Evolutionary conservation across 2,329 filamentous ascomycete species (phyloP), one percentile per base, ranked within the genome.

Genomic region (Fusarium abutilonis): DNA sequence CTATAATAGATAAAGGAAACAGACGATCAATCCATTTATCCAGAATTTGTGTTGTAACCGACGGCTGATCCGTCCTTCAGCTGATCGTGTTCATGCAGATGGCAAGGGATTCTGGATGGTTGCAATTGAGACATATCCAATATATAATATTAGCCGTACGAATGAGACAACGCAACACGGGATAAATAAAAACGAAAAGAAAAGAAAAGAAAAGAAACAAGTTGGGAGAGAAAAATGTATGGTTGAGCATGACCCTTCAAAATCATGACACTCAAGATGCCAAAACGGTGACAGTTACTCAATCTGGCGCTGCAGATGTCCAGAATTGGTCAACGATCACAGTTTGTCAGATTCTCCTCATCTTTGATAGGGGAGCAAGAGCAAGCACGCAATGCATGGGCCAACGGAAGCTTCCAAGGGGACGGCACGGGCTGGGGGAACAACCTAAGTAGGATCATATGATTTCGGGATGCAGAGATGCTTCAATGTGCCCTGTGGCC

Each of bases 231-330:
- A 26, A 40, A 54, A 43, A 28, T 53, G 57, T 55, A 55, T 32
- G 46, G 34, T 32, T 44, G 39, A 41, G 38, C 48, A 46, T 47
- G 13, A 35, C 34, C 17, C n/a, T 17, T n/a, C 50, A 43, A 38
- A 44, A 50, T 54, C 35, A 34, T 43, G 52, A 31, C 31, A 55
- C 29, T 34, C 36, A 35, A 19, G 19, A 38, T 26, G 9, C 26
- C 42, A 23, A 29, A 56, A 29, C 32, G 46, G 52, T 21, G 34
- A 14, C 46, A 48, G 44, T 63, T 63, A 55, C 61, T 63, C 43
- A 35, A 52, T 68, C 46, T 61, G 52, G 48, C 31, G 39, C 41
- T 56, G 56, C 52, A 63, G 65, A 42, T 64, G 53, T 63, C 52
- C 52, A 52, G 60, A 53, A 68, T 64, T 66, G 66, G 65, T 50